Conservation (phyloP, 2,329 filamentous ascomycete genomes). For the Verticillium tricorpus region DNA sequence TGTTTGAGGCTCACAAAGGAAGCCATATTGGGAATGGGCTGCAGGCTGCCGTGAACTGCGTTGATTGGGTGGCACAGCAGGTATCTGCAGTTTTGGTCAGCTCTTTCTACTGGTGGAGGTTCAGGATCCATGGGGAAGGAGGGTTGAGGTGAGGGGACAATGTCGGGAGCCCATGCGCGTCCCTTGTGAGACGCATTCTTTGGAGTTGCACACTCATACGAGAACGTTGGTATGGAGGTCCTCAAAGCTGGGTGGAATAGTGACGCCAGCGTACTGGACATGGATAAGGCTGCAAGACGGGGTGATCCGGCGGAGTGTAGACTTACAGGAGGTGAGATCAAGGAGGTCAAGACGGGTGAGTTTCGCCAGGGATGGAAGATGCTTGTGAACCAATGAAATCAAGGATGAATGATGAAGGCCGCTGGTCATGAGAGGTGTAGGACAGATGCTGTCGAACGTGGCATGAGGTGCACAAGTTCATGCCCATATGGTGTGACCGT, state of each 20-base stretch:
- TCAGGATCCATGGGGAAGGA: too few relatives aligned
- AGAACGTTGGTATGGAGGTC: too few relatives aligned
- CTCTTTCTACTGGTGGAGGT: background rate
- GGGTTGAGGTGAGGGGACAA: too few relatives aligned
- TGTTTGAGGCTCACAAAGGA: conserved; percentile 33
- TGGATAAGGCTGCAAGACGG: too few relatives aligned
- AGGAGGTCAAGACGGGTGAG: too few relatives aligned
- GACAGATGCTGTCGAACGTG: background rate
- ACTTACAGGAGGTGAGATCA: too few relatives aligned
- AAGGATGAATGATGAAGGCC: background rate
- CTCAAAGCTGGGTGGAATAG: too few relatives aligned
- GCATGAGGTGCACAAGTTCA: background rate
- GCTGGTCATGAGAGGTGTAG: background rate
- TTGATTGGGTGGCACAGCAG: background rate
- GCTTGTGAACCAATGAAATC: background rate
- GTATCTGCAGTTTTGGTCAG: background rate
- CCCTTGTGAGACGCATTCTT: too few relatives aligned
- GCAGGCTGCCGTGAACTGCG: background rate
- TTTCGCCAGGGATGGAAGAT: background rate
- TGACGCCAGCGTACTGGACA: too few relatives aligned
- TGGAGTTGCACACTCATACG: too few relatives aligned
- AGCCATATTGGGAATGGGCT: conserved; percentile 5
- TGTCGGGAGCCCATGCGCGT: too few relatives aligned
- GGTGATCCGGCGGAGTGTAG: too few relatives aligned
- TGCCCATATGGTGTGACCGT: background rate